Percentiles rank a stretch among this genome's conserved stretches.
phyloP scores from a whole-genome alignment of 805 yeast species.

The Candida peoriensis region DNA sequence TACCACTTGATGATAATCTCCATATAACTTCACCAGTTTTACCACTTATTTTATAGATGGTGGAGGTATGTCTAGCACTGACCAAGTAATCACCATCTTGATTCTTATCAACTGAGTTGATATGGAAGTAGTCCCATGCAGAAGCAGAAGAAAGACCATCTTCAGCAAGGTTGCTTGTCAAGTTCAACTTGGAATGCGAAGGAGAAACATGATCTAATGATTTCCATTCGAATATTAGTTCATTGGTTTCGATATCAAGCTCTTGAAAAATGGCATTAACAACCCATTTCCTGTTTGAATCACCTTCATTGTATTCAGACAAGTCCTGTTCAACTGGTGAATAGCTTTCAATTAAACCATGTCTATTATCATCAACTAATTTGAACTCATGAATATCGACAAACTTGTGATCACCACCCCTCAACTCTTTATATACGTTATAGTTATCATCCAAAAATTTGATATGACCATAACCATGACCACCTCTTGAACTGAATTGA shows the following conservation, averaged over 20 bases:
- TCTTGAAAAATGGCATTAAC: slow-evolving; percentile 33
- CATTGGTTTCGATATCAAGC: slow-evolving; percentile 30
- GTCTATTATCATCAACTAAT: slow-evolving; percentile 24
- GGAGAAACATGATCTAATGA: slow-evolving; percentile 29
- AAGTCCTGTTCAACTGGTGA: slow-evolving; percentile 30
- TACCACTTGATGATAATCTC: slow-evolving; percentile 27
- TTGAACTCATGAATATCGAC: slow-evolving; percentile 35
- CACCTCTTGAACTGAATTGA: slow-evolving; percentile 25
- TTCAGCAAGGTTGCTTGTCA: slow-evolving; percentile 30
- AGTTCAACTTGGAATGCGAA: slow-evolving; percentile 26
- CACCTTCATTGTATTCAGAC: slow-evolving; percentile 23
- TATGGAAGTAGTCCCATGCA: slow-evolving; percentile 38
- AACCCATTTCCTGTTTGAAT: slow-evolving; percentile 29
- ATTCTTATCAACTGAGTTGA: slow-evolving; percentile 35
- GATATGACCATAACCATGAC: slow-evolving; percentile 26
- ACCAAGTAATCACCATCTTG: slow-evolving; percentile 29
- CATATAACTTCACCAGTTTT: slow-evolving; percentile 31
- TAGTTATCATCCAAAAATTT: slow-evolving; percentile 28
- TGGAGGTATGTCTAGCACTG: slow-evolving; percentile 32
- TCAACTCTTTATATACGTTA: slow-evolving; percentile 26
- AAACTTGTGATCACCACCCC: slow-evolving; percentile 32
- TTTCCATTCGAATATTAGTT: slow-evolving; percentile 27
- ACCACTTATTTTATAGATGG: slow-evolving; percentile 32
- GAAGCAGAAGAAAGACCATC: slow-evolving; percentile 22
- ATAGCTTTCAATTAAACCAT: slow-evolving; percentile 30